Percentiles rank a stretch among this genome's conserved stretches.
Conservation (phyloP, 495 filamentous ascomycete species). For the Coniosporium apollinis region DNA sequence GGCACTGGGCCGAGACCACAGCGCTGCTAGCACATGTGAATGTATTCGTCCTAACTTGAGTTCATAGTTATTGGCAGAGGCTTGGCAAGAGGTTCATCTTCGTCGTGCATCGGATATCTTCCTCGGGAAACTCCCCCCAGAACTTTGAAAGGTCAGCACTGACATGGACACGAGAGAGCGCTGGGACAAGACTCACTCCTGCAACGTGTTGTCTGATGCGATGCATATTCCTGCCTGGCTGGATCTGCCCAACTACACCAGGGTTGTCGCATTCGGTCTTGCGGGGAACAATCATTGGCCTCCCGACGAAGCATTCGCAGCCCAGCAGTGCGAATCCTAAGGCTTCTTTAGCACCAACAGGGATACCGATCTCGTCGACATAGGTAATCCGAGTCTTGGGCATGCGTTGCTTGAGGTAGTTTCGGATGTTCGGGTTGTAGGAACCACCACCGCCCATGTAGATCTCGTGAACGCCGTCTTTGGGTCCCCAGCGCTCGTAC, state of each 20-base stretch:
- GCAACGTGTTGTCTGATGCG: neutral
- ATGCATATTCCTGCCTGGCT: neutral
- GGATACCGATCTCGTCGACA: conserved; percentile 14
- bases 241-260: neutral
- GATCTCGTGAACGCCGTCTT: conserved; percentile 15
- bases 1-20: no score
- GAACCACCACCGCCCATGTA: conserved; percentile 19
- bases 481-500: conserved; percentile 10
- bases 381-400: conserved; percentile 13
- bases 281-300: no score
- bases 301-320: no score
- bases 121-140: neutral
- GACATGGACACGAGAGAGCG: no score
- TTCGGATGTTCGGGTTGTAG: conserved; percentile 20
- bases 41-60: no score
- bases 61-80: no score
- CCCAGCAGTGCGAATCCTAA: conserved; percentile 13
- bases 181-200: no score
- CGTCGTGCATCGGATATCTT: neutral
- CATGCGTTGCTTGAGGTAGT: conserved; percentile 14
- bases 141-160: neutral
- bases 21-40: no score
- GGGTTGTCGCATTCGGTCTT: no score
- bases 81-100: neutral
- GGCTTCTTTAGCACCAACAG: conserved; percentile 12